Conservation (phyloP, 345 rosid species). For the Euphorbia lathyris region DNA sequence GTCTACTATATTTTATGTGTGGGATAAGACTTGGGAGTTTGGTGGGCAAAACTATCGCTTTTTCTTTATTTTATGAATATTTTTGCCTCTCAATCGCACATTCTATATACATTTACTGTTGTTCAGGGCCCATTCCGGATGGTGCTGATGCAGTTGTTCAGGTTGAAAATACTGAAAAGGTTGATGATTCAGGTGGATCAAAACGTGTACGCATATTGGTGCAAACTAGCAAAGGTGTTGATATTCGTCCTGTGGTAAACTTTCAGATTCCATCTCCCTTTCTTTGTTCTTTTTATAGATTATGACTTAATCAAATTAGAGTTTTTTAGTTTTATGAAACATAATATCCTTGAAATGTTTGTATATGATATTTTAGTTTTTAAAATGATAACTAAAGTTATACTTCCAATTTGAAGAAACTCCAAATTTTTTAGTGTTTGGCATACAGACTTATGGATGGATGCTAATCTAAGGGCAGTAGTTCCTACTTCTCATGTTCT, state of each 20-base stretch:
- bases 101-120: constrained; percentile 3
- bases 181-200: constrained; percentile 31
- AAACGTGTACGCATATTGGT: constrained; percentile 66
- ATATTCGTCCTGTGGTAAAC: constrained; percentile 95
- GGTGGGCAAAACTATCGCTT: neutral
- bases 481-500: neutral
- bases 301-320: neutral
- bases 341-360: neutral
- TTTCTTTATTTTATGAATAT: neutral
- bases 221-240: constrained; percentile 58
- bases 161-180: constrained; percentile 77
- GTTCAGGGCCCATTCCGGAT: constrained; percentile 84
- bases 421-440: neutral
- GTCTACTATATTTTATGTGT: neutral
- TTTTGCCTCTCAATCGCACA: neutral
- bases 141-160: constrained; percentile 98
- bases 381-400: neutral
- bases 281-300: neutral
- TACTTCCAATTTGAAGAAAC: neutral
- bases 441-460: neutral
- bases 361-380: neutral
- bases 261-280: constrained; percentile 4
- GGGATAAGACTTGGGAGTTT: neutral
- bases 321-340: neutral
- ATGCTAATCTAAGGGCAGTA: neutral